phyloP scores from a whole-genome alignment of 257 asterid genomes.

The Solanum piurae region DNA sequence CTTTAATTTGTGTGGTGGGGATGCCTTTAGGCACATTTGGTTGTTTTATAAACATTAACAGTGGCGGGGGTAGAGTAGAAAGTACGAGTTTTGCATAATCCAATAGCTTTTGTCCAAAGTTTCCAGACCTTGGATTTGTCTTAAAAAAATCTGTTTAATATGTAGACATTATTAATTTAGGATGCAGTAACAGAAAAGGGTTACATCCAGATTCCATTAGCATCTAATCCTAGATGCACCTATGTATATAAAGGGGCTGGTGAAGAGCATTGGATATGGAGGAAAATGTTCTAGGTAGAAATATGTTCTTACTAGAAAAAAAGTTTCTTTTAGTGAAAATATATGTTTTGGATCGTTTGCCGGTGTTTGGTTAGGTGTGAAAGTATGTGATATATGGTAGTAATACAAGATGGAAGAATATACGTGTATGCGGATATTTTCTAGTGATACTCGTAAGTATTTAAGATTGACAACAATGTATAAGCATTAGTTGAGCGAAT shows the following conservation, averaged over 20 bases:
- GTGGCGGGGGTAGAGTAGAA: background rate
- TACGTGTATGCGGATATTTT: background rate
- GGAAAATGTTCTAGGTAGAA: background rate
- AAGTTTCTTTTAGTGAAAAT: background rate
- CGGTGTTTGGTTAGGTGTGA: background rate
- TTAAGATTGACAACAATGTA: background rate
- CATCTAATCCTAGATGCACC: background rate
- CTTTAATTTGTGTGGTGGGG: background rate
- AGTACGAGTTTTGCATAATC: background rate
- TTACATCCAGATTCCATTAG: background rate
- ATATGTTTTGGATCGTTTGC: background rate
- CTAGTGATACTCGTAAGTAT: background rate
- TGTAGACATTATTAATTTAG: background rate
- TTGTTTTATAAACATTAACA: background rate
- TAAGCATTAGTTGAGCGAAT: background rate
- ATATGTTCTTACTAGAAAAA: background rate
- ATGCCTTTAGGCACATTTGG: background rate
- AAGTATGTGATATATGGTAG: background rate
- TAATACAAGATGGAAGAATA: background rate
- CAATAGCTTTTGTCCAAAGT: background rate
- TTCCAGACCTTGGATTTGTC: background rate
- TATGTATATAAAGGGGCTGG: background rate
- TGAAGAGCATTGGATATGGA: background rate
- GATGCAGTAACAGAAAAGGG: background rate
- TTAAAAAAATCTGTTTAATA: background rate